Evolutionary conservation across 2,329 filamentous ascomycete species (phyloP).

Genomic region (Xylariaceae sp.): DNA sequence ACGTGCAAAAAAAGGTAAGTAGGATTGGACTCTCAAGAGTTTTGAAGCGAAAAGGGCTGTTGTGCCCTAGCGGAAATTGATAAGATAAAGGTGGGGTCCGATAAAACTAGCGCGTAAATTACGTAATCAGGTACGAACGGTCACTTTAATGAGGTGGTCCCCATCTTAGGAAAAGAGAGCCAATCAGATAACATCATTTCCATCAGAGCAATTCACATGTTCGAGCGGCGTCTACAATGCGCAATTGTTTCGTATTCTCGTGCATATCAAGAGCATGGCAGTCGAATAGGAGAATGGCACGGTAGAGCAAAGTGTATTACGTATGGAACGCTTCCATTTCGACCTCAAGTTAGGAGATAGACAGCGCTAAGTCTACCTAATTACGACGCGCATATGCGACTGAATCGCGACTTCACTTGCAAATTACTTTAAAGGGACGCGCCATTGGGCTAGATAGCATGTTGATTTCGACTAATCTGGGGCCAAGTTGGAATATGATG

Average conservation of each 20-base stretch:
- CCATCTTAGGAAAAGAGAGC: not conserved
- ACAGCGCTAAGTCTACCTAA: too few relatives aligned
- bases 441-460: not conserved
- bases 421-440: not conserved
- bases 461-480: not conserved
- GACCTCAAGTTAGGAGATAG: too few relatives aligned
- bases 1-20: constrained; percentile 23
- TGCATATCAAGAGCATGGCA: too few relatives aligned
- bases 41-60: constrained; percentile 25
- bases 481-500: not conserved
- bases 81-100: constrained; percentile 13
- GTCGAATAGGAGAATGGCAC: too few relatives aligned
- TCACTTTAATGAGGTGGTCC: not conserved
- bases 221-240: too few relatives aligned
- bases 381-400: not conserved
- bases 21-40: constrained; percentile 10
- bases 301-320: too few relatives aligned
- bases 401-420: not conserved
- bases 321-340: too few relatives aligned
- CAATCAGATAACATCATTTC: constrained; percentile 16
- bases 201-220: not conserved
- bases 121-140: not conserved
- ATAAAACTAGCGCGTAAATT: not conserved
- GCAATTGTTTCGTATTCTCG: too few relatives aligned
- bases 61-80: constrained; percentile 29